Evolutionary conservation across 2,329 filamentous ascomycete species (phyloP).

Genomic region (Aspergillus sp.): DNA sequence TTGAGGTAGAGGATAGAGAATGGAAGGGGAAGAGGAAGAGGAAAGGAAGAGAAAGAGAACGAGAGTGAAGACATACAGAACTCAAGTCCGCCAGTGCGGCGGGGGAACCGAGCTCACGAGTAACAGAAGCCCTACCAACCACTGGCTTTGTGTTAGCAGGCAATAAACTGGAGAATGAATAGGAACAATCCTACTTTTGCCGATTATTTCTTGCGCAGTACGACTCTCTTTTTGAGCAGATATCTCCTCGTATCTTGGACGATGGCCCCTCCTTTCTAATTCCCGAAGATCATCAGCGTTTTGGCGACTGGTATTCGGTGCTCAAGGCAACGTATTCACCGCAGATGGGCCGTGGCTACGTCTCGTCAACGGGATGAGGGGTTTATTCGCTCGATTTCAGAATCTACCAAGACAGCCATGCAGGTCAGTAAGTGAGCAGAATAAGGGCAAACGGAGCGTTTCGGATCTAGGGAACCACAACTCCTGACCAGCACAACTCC

Average conservation of each 20-base stretch:
- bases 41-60: not conserved
- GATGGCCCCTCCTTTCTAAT: not conserved
- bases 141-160: constrained; percentile 15
- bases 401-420: not conserved
- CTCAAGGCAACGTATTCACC: not conserved
- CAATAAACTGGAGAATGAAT: not conserved
- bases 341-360: not conserved
- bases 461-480: constrained; percentile 11
- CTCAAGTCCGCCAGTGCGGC: constrained; percentile 14
- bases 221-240: not conserved
- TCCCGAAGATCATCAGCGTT: not conserved
- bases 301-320: not conserved
- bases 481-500: constrained; percentile 11
- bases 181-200: constrained; percentile 5
- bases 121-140: constrained; percentile 20
- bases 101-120: constrained; percentile 19
- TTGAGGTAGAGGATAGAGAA: not conserved
- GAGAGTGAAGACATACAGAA: constrained; percentile 14
- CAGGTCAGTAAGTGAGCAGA: constrained; percentile 10
- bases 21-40: not conserved
- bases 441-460: constrained; percentile 3
- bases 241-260: not conserved
- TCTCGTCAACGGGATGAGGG: not conserved
- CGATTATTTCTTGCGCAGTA: not conserved
- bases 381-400: not conserved